Percentiles rank a stretch among this genome's conserved stretches.
phyloP scores from a whole-genome alignment of 2,329 filamentous ascomycete genomes.

The Talaromyces sp. region DNA sequence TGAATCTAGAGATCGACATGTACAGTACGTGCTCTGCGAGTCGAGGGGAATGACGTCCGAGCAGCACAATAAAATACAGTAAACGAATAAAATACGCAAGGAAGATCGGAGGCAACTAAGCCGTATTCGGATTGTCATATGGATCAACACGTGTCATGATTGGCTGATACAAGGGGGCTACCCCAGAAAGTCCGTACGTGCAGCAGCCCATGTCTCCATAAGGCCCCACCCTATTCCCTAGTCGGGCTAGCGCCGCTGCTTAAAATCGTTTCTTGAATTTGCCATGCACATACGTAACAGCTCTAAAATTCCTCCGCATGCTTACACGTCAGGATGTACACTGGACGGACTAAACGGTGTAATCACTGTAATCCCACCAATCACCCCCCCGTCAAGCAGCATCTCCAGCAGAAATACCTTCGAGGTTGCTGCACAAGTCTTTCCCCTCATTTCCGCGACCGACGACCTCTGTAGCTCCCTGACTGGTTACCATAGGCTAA shows the following conservation, averaged over 20 bases:
- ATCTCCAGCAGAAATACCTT: not conserved
- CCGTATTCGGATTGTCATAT: not conserved
- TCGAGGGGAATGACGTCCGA: not conserved
- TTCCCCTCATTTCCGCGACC: slow-evolving; percentile 13
- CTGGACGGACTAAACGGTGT: too few relatives aligned
- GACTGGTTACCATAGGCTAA: not conserved
- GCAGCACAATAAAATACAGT: not conserved
- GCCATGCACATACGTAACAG: not conserved
- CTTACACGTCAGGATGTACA: not conserved
- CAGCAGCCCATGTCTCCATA: not conserved
- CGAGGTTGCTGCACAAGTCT: too few relatives aligned
- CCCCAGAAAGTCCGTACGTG: not conserved
- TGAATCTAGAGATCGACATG: slow-evolving; percentile 4
- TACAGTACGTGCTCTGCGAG: not conserved
- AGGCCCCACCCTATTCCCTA: not conserved
- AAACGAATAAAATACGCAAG: not conserved
- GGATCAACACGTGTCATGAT: not conserved
- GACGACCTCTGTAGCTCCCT: not conserved
- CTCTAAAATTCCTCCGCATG: not conserved
- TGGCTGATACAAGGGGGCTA: not conserved
- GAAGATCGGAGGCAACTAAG: not conserved
- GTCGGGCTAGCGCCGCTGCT: not conserved
- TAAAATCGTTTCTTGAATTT: not conserved
- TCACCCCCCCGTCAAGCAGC: not conserved
- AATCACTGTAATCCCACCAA: not conserved